Conservation (phyloP, 192 early-diverging fungal species). For the Haplosporangium gracile region DNA sequence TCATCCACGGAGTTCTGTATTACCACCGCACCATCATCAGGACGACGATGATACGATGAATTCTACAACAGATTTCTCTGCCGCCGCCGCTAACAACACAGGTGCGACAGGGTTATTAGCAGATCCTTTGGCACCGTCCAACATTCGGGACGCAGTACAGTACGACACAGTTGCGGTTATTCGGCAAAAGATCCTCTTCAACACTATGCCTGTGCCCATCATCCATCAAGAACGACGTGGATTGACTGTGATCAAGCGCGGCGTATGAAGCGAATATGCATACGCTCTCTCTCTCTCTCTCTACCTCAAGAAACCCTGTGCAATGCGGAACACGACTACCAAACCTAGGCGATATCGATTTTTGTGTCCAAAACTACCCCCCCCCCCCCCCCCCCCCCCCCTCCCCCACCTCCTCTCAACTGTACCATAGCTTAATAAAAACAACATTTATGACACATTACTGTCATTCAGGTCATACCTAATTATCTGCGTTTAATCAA, state of each 20-base stretch:
- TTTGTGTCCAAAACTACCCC: background rate
- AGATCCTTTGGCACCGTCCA: constrained; percentile 26
- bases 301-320: background rate
- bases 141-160: constrained; percentile 14
- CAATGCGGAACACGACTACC: background rate
- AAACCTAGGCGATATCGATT: background rate
- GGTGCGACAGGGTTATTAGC: background rate
- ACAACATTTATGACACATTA: background rate
- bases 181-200: constrained; percentile 52
- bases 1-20: no score
- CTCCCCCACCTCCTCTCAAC: background rate
- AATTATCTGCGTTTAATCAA: background rate
- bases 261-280: constrained; percentile 15
- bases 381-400: no score
- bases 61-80: background rate
- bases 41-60: constrained; percentile 53
- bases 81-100: background rate
- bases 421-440: background rate
- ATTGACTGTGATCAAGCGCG: constrained; percentile 45
- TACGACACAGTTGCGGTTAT: constrained; percentile 49
- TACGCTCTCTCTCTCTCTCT: background rate
- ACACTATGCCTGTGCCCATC: constrained; percentile 48
- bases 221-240: constrained; percentile 51
- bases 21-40: background rate
- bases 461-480: background rate